Conservation (phyloP, 352 stramenopile species). For the Blastocystis sp. region DNA sequence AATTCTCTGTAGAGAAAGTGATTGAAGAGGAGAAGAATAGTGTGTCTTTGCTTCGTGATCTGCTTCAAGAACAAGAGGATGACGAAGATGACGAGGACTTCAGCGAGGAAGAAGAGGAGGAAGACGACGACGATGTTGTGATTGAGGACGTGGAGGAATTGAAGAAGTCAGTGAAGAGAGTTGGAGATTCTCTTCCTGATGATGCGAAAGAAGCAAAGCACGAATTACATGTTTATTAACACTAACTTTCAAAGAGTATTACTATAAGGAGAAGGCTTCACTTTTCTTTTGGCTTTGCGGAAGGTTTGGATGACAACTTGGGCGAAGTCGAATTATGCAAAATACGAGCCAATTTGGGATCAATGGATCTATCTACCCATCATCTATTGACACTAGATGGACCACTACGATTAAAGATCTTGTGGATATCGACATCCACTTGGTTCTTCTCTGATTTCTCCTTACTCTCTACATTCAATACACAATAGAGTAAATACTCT, state of each 20-base stretch:
- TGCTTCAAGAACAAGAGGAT: not conserved
- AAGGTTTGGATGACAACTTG: conserved; percentile 11
- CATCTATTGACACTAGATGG: not conserved
- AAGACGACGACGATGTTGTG: conserved; percentile 35
- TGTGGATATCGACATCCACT: conserved; percentile 42
- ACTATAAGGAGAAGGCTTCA: not conserved
- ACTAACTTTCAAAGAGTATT: no score
- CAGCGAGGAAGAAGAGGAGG: not conserved
- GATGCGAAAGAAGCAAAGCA: not conserved
- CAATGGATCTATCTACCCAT: conserved; percentile 37
- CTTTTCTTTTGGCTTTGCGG: conserved; percentile 34
- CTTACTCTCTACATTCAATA: not conserved
- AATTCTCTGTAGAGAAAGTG: conserved; percentile 19
- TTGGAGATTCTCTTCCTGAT: not conserved
- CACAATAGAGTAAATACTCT: not conserved
- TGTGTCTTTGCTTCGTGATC: conserved; percentile 19
- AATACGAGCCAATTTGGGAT: conserved; percentile 50
- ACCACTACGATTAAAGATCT: conserved; percentile 64
- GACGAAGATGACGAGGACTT: conserved; percentile 32
- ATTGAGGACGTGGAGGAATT: conserved; percentile 17
- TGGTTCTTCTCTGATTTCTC: not conserved
- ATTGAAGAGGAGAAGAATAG: conserved; percentile 50
- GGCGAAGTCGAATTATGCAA: conserved; percentile 4
- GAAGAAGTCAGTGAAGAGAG: conserved; percentile 10
- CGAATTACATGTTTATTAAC: not conserved